Conservation (phyloP, 2,329 filamentous ascomycete species). For the Dichotomopilus funicola region DNA sequence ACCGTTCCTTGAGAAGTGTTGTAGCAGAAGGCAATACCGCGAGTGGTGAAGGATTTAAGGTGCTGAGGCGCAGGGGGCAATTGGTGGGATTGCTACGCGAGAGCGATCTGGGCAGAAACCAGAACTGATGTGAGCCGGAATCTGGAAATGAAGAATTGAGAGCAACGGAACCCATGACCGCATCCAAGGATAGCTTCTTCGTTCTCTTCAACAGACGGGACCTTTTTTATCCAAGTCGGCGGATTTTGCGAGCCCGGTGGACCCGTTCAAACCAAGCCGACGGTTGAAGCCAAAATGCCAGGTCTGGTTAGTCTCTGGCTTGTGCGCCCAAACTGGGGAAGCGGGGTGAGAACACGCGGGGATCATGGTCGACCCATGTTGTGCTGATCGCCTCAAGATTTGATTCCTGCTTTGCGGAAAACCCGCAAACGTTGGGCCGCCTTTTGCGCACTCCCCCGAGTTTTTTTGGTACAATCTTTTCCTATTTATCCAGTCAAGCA, state of each 20-base stretch:
- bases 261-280: neutral
- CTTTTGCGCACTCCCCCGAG: neutral
- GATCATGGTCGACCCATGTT: neutral
- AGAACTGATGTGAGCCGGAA: too few relatives aligned
- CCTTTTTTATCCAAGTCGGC: neutral
- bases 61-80: slow-evolving; percentile 21
- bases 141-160: neutral
- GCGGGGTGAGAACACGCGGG: slow-evolving; percentile 8
- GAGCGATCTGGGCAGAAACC: neutral
- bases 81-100: neutral
- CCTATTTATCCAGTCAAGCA: too few relatives aligned
- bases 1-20: neutral
- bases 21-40: neutral
- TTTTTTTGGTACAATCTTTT: neutral
- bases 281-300: too few relatives aligned
- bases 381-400: neutral
- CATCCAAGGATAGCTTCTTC: neutral
- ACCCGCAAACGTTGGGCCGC: too few relatives aligned
- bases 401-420: too few relatives aligned
- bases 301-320: neutral
- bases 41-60: slow-evolving; percentile 21
- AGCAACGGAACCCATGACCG: neutral
- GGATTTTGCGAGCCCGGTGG: neutral
- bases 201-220: too few relatives aligned
- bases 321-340: slow-evolving; percentile 16